A percentile compares a stretch with the other conserved stretches of the same genome.
phyloP scores from a whole-genome alignment of 495 filamentous ascomycete genomes.

The Penicillium bovifimosum region DNA sequence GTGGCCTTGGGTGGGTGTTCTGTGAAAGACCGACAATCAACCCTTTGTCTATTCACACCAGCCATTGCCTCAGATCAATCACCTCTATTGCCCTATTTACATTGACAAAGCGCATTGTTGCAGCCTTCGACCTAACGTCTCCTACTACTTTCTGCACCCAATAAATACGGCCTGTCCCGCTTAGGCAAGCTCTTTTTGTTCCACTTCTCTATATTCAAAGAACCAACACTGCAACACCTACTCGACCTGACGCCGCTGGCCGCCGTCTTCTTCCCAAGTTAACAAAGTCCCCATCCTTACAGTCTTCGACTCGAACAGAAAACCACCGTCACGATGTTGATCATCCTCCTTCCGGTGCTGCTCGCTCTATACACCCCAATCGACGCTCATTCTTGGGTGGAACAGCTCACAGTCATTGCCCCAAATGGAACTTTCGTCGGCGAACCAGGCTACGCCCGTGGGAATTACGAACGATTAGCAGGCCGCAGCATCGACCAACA shows the following conservation, averaged over 20 bases:
- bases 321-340: constrained; percentile 7
- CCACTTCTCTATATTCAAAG: neutral
- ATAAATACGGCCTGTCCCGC: constrained; percentile 1
- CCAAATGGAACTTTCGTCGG: constrained; percentile 71
- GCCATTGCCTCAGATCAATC: neutral
- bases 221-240: neutral
- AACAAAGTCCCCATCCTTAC: neutral
- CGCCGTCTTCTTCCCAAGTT: neutral
- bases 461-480: constrained; percentile 47
- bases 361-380: constrained; percentile 35
- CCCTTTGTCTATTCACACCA: constrained; percentile 1
- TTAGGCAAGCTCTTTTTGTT: neutral
- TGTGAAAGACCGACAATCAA: neutral
- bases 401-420: constrained; percentile 62
- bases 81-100: neutral
- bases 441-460: constrained; percentile 59
- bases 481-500: constrained; percentile 44
- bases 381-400: constrained; percentile 72
- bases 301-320: neutral
- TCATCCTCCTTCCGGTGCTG: constrained; percentile 13
- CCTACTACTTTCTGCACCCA: neutral
- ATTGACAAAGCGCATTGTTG: constrained; percentile 4
- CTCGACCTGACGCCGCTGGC: neutral
- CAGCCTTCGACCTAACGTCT: neutral
- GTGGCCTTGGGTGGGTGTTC: neutral